These are phyloP conservation scores for Casaregolazyma suthepensis DNA, from an alignment of 1,139 yeast genomes.

Conservation along the genomic window DNA sequence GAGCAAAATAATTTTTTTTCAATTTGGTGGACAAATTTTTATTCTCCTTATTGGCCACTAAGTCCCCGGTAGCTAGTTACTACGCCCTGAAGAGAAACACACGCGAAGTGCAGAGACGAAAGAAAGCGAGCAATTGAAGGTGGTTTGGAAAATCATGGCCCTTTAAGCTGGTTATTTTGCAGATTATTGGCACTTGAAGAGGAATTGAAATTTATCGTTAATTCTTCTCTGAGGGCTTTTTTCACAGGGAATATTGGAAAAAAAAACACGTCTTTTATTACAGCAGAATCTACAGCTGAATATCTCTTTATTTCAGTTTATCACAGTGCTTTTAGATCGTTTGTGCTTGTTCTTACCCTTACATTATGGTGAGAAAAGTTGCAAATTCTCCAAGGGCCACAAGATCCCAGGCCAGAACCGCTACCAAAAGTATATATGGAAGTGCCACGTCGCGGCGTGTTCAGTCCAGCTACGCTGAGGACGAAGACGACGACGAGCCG, in stretches of 20 bases:
- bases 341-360: not conserved
- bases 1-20: conserved; percentile 3
- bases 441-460: conserved; percentile 9
- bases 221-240: not conserved
- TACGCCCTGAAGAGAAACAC: conserved; percentile 1
- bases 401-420: conserved; percentile 2
- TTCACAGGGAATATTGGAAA: not conserved
- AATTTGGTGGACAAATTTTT: not conserved
- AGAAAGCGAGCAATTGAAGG: not conserved
- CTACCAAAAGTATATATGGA: conserved; percentile 17
- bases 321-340: not conserved
- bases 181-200: not conserved
- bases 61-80: conserved; percentile 2
- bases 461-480: conserved; percentile 4
- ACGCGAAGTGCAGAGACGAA: not conserved
- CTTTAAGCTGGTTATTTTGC: not conserved
- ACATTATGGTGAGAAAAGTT: not conserved
- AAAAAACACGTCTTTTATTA: too few relatives aligned
- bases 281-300: too few relatives aligned
- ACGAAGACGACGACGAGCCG: conserved; percentile 14
- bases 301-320: too few relatives aligned
- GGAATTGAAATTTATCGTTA: not conserved
- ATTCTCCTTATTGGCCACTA: conserved; percentile 2
- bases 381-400: not conserved
- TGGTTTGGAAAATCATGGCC: not conserved